Percentiles rank a stretch among this genome's conserved stretches.
Evolutionary conservation across 169 alveolate species (phyloP).

Genomic region (Cryptosporidium baileyi): DNA sequence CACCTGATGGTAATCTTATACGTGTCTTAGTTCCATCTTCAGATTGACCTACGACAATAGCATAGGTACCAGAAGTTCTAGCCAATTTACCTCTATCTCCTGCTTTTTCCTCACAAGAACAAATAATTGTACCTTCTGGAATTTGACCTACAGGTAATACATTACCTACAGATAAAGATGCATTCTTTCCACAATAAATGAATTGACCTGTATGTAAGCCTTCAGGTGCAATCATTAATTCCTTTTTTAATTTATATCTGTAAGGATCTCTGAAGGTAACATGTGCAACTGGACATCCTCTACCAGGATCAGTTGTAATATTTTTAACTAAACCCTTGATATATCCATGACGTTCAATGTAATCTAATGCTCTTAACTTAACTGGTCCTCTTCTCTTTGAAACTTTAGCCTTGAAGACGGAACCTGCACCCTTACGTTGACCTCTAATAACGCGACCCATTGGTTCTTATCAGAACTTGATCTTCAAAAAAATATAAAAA

Average conservation of each 20-base stretch:
- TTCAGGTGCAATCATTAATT: constrained; percentile 97
- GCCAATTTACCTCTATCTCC: constrained; percentile 99
- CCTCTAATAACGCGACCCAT: constrained; percentile 83
- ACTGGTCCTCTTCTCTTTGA: constrained; percentile 95
- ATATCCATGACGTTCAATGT: constrained; percentile 83
- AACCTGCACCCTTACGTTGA: constrained; percentile 97
- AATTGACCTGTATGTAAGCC: constrained; percentile 98
- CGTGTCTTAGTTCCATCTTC: constrained; percentile 97
- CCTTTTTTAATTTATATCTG: constrained; percentile 92
- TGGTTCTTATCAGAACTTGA: constrained; percentile 16
- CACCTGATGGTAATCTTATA: constrained; percentile 97
- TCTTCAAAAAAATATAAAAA: neutral
- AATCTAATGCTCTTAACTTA: constrained; percentile 93
- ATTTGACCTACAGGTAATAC: constrained; percentile 94
- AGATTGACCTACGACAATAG: constrained; percentile 87
- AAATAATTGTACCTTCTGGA: constrained; percentile 99
- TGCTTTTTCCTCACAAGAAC: constrained; percentile 94
- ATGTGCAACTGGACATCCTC: constrained; percentile 98
- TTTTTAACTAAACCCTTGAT: constrained; percentile 97
- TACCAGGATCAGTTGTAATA: constrained; percentile 98
- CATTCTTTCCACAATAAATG: constrained; percentile 96
- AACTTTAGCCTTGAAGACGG: constrained; percentile 92
- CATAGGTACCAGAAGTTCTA: constrained; percentile 97
- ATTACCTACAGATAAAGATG: constrained; percentile 96
- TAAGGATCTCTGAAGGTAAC: constrained; percentile 96